phyloP scores from a whole-genome alignment of 805 yeast genomes.

The Cyberlindnera maritima region DNA sequence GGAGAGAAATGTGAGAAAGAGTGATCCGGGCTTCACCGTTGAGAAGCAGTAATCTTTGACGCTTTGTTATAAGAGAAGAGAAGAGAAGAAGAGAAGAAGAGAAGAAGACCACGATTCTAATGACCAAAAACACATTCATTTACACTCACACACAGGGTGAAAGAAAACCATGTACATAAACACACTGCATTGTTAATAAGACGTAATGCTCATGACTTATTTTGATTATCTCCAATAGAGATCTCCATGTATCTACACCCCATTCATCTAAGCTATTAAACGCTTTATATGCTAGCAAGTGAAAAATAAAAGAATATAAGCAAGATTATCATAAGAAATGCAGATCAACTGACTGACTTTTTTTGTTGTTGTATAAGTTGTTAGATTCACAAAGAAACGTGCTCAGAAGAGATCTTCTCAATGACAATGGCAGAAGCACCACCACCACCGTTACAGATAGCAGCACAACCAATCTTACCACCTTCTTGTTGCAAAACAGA shows the following conservation, averaged over 20 bases:
- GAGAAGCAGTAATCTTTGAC: slow-evolving; percentile 30
- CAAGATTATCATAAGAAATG: background rate
- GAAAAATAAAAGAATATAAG: background rate
- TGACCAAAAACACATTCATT: background rate
- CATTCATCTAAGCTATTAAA: too few species aligned
- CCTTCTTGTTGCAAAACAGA: slow-evolving; percentile 80
- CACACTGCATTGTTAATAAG: background rate
- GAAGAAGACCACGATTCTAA: background rate
- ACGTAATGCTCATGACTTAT: background rate
- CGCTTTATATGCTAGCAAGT: too few species aligned
- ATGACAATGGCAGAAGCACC: slow-evolving; percentile 94
- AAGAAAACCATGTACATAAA: background rate
- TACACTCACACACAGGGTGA: too few species aligned
- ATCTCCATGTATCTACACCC: too few species aligned
- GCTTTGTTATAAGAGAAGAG: too few species aligned
- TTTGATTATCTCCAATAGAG: background rate
- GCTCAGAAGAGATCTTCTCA: slow-evolving; percentile 51
- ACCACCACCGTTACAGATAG: slow-evolving; percentile 99
- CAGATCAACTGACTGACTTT: background rate
- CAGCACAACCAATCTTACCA: slow-evolving; percentile 91
- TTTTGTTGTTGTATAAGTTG: too few species aligned
- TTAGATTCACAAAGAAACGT: slow-evolving; percentile 22
- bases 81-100: too few species aligned
- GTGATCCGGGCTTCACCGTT: slow-evolving; percentile 59
- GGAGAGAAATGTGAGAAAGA: slow-evolving; percentile 52